Base-by-base conservation (phyloP, 257 asterid genomes). In the Primulina eburnea region DNA sequence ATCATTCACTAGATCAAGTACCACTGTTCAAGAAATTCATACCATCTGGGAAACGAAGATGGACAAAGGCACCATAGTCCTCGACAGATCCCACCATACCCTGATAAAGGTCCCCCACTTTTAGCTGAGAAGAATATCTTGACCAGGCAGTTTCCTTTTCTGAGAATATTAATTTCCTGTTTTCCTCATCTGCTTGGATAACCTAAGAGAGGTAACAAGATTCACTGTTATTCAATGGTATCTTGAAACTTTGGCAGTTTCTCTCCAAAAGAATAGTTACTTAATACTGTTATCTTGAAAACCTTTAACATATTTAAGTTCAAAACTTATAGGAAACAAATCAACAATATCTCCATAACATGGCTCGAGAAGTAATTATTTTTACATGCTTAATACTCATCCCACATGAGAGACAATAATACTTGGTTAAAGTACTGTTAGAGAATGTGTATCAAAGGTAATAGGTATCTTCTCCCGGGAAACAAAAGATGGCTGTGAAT, bases 11-110 rank as follows among this genome's bases (percentile, higher is more conserved):
- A 7, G 57, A 65, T 18, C 53, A 58, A 60, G 47, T 33, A 56
- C 35, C 77, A 67, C 4, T 18, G 58, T 57, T 67, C 6, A 24
- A 62, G 62, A 60, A 75, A 70, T 65, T 59, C 50, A 74, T 89
- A 93, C 99, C 99, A 78, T 90, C 96, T 26, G 89, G 89, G 79
- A 86, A 89, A 32, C 87, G 87, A 53, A 93, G 77, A 84, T 89
- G 94, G 76, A 91, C 74, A 76, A 93, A 93, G 76, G 99, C 99
- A 64, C 99, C 99, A 74, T 89, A 93, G 77, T 93, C 97, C 83
- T 93, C 99, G 1, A 89, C 88, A 37, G 90, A 80, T 52, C 97
- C 92, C n/a, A 93, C 99, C 71, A 68, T 86, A 43, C 83, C 97
- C 61, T 86, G 87, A 69, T 71, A 82, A 71, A 83, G 64, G 69